phyloP scores from a whole-genome alignment of 2,329 filamentous ascomycete genomes.

The Neurospora sp. region DNA sequence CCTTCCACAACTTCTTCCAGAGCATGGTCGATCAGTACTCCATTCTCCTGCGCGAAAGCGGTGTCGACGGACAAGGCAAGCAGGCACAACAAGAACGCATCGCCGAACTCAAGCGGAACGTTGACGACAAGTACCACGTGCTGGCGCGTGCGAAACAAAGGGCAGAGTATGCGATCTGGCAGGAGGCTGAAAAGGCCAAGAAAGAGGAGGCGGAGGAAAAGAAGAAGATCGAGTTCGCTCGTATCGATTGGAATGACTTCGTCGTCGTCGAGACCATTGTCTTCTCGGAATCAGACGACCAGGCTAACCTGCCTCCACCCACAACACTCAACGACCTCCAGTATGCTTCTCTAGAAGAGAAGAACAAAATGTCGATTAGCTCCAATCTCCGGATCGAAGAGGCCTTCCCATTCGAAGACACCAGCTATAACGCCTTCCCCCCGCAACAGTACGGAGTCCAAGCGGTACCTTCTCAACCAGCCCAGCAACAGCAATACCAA shows the following conservation, averaged over 20 bases:
- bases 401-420: conserved; percentile 75
- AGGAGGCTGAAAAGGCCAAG: conserved; percentile 76
- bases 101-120: conserved; percentile 61
- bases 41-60: conserved; percentile 59
- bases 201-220: conserved; percentile 81
- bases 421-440: conserved; percentile 41
- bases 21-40: conserved; percentile 89
- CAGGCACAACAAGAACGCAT: conserved; percentile 64
- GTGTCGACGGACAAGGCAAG: conserved; percentile 54
- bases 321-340: conserved; percentile 86
- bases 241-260: conserved; percentile 98
- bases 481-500: conserved; percentile 22
- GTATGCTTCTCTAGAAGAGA: conserved; percentile 88
- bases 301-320: conserved; percentile 75
- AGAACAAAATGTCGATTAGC: conserved; percentile 78
- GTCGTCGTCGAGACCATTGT: conserved; percentile 89
- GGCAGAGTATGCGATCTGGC: conserved; percentile 77
- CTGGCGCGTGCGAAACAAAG: conserved; percentile 73
- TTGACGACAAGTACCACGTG: conserved; percentile 69
- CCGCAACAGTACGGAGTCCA: conserved; percentile 36
- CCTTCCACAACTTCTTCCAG: conserved; percentile 91
- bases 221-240: conserved; percentile 64
- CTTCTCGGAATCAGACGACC: conserved; percentile 83
- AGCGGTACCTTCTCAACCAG: conserved; percentile 27
- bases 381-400: conserved; percentile 84